Base-by-base conservation (phyloP, 371 early-diverging fungal species). In the Blakeslea trispora region DNA sequence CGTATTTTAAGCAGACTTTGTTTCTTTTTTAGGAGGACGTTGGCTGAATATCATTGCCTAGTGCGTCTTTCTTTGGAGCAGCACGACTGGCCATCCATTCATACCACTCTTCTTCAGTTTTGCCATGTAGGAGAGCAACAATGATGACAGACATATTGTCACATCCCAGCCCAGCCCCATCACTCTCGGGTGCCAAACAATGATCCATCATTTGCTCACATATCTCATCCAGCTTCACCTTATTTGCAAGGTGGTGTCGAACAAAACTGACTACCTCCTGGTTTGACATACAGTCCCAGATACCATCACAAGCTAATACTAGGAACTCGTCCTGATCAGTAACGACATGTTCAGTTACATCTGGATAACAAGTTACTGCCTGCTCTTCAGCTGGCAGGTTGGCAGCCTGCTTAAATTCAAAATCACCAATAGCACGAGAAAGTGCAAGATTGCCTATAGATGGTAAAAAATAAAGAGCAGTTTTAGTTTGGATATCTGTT, bases 91-190 rank as follows among this genome's bases (percentile, higher is more conserved):
- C 71, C 63, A 78, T 72, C 73, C 75, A 78, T 34, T 80, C 66
- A 32, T 84, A 79, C 94, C 94, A 94, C 66, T 89, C 84, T 5
- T 85, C 83, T 59, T 79, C 64, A 14, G 88, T 78, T 61, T 77
- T 81, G 45, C 94, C 95, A 57, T 89, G 74, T 55, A 97, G 78
- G 45, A 97, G 69, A 1, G 79, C 99, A n/a, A 95, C 86, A 50
- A 98, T 92, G 34, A 96, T 74, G 23, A 98, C 86, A 0, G 97
- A 95, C 99, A 98, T 98, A 74, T 98, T 98, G 69, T 98, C 99
- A 72, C 96, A 96, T 5, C 99, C 99, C n/a, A 97, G 79, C 6
- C 91, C 91, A 42, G 91, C 91, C 34, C 88, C 72, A 31, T 91
- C 93, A 64, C 83, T 85, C 50, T 94, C 89, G 14, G 85, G 81